phyloP scores from a whole-genome alignment of 257 asterid genomes.

The Scutellaria baicalensis region DNA sequence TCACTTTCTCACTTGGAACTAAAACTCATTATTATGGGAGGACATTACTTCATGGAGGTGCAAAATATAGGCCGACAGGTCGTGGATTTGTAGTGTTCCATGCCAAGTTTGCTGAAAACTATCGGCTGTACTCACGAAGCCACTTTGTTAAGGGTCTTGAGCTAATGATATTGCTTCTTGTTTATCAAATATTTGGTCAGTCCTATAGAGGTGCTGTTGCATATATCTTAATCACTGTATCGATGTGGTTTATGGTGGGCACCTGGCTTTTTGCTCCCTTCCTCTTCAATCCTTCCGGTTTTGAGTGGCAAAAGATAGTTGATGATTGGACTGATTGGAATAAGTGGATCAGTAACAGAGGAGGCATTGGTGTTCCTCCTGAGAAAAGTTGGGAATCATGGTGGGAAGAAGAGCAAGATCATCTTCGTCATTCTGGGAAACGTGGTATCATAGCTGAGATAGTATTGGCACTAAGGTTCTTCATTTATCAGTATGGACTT shows the following conservation, averaged over 20 bases:
- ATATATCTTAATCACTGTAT: conserved; percentile 70
- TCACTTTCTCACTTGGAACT: conserved; percentile 94
- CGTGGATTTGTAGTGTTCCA: conserved; percentile 99
- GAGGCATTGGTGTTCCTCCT: conserved; percentile 96
- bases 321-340: conserved; percentile 99
- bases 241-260: conserved; percentile 99
- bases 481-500: conserved; percentile 91
- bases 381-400: conserved; percentile 99
- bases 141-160: conserved; percentile 96
- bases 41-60: conserved; percentile 96
- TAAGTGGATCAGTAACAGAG: conserved; percentile 93
- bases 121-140: conserved; percentile 94
- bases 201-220: conserved; percentile 64
- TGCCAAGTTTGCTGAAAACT: conserved; percentile 93
- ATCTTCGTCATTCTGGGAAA: conserved; percentile 83
- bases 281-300: conserved; percentile 97
- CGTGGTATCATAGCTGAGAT: conserved; percentile 86
- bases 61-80: conserved; percentile 90
- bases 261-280: conserved; percentile 99
- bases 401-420: conserved; percentile 99
- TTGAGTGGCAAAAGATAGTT: conserved; percentile 99
- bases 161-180: conserved; percentile 74
- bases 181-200: conserved; percentile 81
- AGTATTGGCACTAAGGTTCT: conserved; percentile 66
- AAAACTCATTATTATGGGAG: conserved; percentile 91